Conservation (phyloP, 2,329 filamentous ascomycete species). For the Epichloe elymi region DNA sequence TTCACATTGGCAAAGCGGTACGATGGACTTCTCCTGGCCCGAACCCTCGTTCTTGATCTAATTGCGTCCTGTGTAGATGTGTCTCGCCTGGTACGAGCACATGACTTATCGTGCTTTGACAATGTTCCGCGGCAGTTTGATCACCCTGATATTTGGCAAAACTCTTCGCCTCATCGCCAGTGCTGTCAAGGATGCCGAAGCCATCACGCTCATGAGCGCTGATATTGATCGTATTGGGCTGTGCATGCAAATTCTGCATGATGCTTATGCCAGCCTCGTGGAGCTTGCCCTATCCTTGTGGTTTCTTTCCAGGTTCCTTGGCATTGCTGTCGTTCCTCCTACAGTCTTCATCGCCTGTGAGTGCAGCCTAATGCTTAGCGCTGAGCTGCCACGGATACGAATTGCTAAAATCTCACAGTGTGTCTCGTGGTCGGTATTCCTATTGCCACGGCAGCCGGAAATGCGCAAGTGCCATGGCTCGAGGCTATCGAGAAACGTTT, state of each 20-base stretch:
- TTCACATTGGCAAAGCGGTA: constrained; percentile 28
- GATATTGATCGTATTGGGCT: constrained; percentile 25
- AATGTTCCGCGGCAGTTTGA: constrained; percentile 20
- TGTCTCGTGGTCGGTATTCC: constrained; percentile 10
- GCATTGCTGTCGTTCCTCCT: constrained; percentile 11
- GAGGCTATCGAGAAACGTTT: constrained; percentile 16
- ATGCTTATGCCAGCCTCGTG: constrained; percentile 21
- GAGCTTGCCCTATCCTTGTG: constrained; percentile 22
- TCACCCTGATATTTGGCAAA: constrained; percentile 35
- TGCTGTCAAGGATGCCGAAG: constrained; percentile 18
- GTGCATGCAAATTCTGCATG: constrained; percentile 17
- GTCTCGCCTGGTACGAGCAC: constrained; percentile 12
- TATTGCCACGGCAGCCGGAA: constrained; percentile 10
- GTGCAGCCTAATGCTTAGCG: background rate
- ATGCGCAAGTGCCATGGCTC: constrained; percentile 14
- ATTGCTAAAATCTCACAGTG: background rate
- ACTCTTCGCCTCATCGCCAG: constrained; percentile 17
- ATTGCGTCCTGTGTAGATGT: constrained; percentile 11
- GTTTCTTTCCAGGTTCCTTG: constrained; percentile 17
- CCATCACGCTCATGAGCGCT: constrained; percentile 30
- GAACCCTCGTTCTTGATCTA: constrained; percentile 11
- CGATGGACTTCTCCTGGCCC: constrained; percentile 9
- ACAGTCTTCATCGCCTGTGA: constrained; percentile 12
- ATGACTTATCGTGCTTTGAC: constrained; percentile 21
- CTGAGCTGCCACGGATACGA: background rate